Evolutionary conservation across 2,329 filamentous ascomycete genomes (phyloP), one percentile per base, ranked within the genome.

Genomic region (Monosporascus sp.): DNA sequence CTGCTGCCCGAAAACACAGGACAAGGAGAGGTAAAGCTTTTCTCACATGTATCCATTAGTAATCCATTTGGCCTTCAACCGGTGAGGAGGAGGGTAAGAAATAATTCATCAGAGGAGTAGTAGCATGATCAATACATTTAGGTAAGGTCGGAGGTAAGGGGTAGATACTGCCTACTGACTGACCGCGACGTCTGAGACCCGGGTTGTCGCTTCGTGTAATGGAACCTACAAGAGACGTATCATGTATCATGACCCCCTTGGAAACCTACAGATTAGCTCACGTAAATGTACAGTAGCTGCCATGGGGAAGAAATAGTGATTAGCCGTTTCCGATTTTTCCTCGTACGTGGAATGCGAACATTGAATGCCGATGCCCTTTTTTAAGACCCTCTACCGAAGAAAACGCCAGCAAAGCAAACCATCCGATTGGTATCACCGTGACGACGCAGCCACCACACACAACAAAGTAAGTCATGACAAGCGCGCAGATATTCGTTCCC

Each of bases 131-230:
- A 25, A 47, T 41, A 20, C 20, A 20, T 60, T 56, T 66, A 77
- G 75, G 77, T 78, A 78, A 78, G 74, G 75, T 79, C 74, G 76
- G 76, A 77, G 77, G 76, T 79, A 80, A 80, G 76, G 67, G 66
- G 62, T 53, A 70, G 25, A 68, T 62, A 63, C 66, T 52, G 52
- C 61, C 62, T 65, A 54, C 63, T 64, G 62, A 62, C 62, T 59
- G 47, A 54, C 42, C 42, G 42, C 25, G 11, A 41, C 18, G 8
- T 41, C 18, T 18, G 17, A 18, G 38, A 41, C 27, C 27, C 9
- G 27, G 27, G 27, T 31, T 31, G 27, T 31, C 27, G 27, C 27
- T 31, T 31, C 27, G 27, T 31, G 27, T 14, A 31, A 31, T 31
- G 27, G 27, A 31, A 14, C 27, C 9, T 14, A 9, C 27, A 31